These are phyloP conservation scores for Cicer chorassanicum DNA, from an alignment of 306 rosid species.

Conservation along the genomic window DNA sequence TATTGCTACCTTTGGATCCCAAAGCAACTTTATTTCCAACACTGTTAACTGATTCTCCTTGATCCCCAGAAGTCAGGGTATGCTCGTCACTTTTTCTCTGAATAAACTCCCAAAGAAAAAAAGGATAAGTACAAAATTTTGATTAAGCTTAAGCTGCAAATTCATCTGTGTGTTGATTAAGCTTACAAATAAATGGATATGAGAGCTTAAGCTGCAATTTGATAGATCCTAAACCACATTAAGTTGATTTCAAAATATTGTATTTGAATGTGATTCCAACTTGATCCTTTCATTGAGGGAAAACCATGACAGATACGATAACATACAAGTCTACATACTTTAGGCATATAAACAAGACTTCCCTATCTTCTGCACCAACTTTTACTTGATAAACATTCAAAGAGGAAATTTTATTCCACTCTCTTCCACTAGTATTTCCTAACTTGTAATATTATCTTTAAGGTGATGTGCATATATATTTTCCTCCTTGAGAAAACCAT, in stretches of 20 bases:
- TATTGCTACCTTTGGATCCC: constrained; percentile 73
- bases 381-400: constrained; percentile 26
- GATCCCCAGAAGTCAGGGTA: constrained; percentile 71
- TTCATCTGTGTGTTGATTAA: no score
- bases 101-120: constrained; percentile 45
- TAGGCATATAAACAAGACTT: constrained; percentile 30
- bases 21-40: constrained; percentile 64
- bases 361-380: constrained; percentile 14
- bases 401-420: constrained; percentile 6
- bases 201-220: constrained; percentile 39
- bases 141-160: no score
- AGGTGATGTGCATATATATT: not conserved
- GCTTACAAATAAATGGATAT: constrained; percentile 27
- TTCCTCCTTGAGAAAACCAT: constrained; percentile 16
- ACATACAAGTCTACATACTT: constrained; percentile 26
- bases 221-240: constrained; percentile 35
- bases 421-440: constrained; percentile 33
- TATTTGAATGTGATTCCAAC: constrained; percentile 26
- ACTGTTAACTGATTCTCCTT: constrained; percentile 60
- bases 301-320: constrained; percentile 19
- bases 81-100: constrained; percentile 80
- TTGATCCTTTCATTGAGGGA: constrained; percentile 19
- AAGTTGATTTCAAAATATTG: constrained; percentile 34
- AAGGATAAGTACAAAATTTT: constrained; percentile 36
- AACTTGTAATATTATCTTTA: constrained; percentile 33